Base-by-base conservation (phyloP, 495 filamentous ascomycete genomes). In the Glutinoglossum americanum region DNA sequence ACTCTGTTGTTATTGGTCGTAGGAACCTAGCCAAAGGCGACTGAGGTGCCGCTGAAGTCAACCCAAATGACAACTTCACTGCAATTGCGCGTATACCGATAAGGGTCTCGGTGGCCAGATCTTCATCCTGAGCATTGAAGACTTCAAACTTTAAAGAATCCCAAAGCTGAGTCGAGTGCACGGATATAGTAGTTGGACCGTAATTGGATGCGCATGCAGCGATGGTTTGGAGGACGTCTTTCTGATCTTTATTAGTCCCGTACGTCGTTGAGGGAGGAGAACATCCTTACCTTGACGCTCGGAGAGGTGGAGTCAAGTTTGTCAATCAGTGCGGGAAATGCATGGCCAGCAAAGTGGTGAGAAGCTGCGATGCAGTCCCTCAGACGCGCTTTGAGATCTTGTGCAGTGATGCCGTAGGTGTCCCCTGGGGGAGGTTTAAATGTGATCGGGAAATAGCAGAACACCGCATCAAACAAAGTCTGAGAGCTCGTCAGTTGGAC, bases 361-460 rank as follows among this genome's bases (percentile, higher is more conserved):
- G 77, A 83, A 15, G 82, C 76, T n/a, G 82, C 70, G 60, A 87
- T 81, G 62, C 83, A 87, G 45, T 79, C 77, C 57, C 83, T 74
- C n/a, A 87, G 67, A 23, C 83, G 74, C 44, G 73, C 71, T 60
- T 87, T 87, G 51, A 87, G 66, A 60, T 87, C 78, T 65, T 87
- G 81, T 4, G 83, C 75, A 28, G 83, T 84, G 58, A 87, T 85
- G 5, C 80, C 78, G 48, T 84, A 86, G 4, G 83, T 82, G 62
- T 87, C 83, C 58, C 84, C 80, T 9, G 83, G 83, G 0, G 83
- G 83, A 23, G 83, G 83, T 61, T 77, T 73, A 66, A 86, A 87
- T 0, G 83, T 85, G 57, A 87, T 86, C 0, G 83, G 83, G 64
- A 87, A 87, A 66, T 87, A 87, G 60, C 84, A 84, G 64, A 84